Percentiles rank a stretch among this genome's conserved stretches.
phyloP scores from a whole-genome alignment of 805 yeast species.

The Kluyveromyces dobzhanskii region DNA sequence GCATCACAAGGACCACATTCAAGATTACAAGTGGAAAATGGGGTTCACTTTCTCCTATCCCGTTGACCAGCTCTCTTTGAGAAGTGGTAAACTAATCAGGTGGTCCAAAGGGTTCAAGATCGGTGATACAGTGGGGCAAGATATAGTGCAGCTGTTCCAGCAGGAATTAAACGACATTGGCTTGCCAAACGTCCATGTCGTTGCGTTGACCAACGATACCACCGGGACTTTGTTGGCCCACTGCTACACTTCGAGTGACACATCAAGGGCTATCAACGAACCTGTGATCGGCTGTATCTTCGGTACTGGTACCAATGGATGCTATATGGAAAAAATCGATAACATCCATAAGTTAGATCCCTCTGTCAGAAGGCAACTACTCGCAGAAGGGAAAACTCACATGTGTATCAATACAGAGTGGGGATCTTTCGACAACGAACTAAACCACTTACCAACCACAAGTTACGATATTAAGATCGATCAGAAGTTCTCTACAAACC shows the following conservation, averaged over 20 bases:
- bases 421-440: constrained; percentile 92
- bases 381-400: constrained; percentile 41
- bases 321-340: constrained; percentile 71
- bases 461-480: constrained; percentile 70
- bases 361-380: constrained; percentile 30
- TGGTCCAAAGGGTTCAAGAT: constrained; percentile 97
- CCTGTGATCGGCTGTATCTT: constrained; percentile 86
- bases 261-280: constrained; percentile 51
- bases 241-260: constrained; percentile 60
- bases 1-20: constrained; percentile 46
- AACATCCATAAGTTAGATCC: constrained; percentile 68
- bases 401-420: constrained; percentile 96
- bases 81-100: constrained; percentile 73
- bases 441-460: constrained; percentile 67
- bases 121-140: constrained; percentile 75
- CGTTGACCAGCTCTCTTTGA: constrained; percentile 72
- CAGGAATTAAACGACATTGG: constrained; percentile 50
- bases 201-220: constrained; percentile 91
- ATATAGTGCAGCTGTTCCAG: constrained; percentile 70
- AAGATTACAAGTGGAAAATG: constrained; percentile 45
- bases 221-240: constrained; percentile 89
- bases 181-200: constrained; percentile 55
- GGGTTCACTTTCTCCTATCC: constrained; percentile 97
- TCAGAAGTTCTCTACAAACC: constrained; percentile 59
- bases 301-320: constrained; percentile 98